phyloP scores from a whole-genome alignment of 2,329 filamentous ascomycete genomes.

The Xylariaceae sp. region DNA sequence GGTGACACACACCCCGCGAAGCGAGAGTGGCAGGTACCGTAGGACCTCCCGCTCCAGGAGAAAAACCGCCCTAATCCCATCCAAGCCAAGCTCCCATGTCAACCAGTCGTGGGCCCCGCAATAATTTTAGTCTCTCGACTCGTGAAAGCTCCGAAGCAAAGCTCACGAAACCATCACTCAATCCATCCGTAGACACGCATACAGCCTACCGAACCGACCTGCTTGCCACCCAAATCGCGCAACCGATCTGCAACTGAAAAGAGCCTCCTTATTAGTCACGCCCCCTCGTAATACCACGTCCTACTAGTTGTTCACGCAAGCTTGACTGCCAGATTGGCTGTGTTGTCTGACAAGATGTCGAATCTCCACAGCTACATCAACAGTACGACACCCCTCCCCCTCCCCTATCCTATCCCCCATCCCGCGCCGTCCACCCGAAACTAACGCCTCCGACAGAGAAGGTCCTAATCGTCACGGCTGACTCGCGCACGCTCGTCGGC shows the following conservation, averaged over 20 bases:
- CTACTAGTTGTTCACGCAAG: too few relatives aligned
- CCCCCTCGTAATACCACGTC: too few relatives aligned
- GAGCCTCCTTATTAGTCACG: too few relatives aligned
- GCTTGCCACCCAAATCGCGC: too few relatives aligned
- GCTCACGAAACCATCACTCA: not conserved
- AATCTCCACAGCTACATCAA: constrained; percentile 31
- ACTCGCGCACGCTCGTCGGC: constrained; percentile 81
- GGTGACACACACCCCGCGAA: too few relatives aligned
- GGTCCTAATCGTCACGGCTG: constrained; percentile 84
- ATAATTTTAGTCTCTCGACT: not conserved
- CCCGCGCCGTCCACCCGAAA: not conserved
- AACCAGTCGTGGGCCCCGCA: not conserved
- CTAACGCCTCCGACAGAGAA: constrained; percentile 60
- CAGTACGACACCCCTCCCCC: constrained; percentile 25
- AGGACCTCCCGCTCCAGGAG: too few relatives aligned
- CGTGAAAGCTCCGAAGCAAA: not conserved
- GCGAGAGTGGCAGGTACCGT: too few relatives aligned
- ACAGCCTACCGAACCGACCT: too few relatives aligned
- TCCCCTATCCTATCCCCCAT: not conserved
- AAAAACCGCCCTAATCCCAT: too few relatives aligned
- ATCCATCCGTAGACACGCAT: not conserved
- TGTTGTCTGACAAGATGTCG: constrained; percentile 27
- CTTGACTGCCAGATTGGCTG: too few relatives aligned
- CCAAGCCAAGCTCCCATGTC: too few relatives aligned
- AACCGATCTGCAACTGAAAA: too few relatives aligned